Evolutionary conservation across 2,329 filamentous ascomycete genomes (phyloP), one percentile per base, ranked within the genome.

Genomic region (Lachnum nothofagi): DNA sequence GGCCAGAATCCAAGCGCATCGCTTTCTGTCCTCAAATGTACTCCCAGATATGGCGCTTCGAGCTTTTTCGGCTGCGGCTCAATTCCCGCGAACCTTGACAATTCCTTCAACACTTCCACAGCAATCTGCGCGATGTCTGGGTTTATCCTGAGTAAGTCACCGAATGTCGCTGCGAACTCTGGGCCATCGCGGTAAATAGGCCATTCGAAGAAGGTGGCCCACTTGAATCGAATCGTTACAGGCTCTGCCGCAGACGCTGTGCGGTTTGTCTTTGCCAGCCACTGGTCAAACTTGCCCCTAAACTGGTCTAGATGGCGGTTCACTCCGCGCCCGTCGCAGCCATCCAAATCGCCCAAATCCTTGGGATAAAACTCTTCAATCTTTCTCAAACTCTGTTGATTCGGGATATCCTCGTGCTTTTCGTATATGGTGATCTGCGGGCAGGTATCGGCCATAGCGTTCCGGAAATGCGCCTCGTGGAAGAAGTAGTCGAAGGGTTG

Each of bases 1-100:
- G 72, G 73, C 73, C 73, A 76, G 49, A 68, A 66, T n/a, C 62
- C 63, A 19, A 75, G 54, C 1, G 72, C 71, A 48, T 76, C 73
- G 46, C 61, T 68, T 56, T 76, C 73, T 4, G 72, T 73, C n/a
- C 73, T 65, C 4, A 77, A 61, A 52, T 77, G 74, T 8, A 74
- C 64, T 3, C 72, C 73, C n/a, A 62, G 54, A 22, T 52, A 63
- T 27, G 54, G 53, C 10, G 54, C 49, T 10, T 55, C 40, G 10
- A 59, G 46, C n/a, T 23, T 52, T 25, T 49, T 44, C 16, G 46
- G 40, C 22, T 49, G 35, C 7, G 48, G 48, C n/a, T 46, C 38
- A 12, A 46, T 63, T 62, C 38, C 59, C 41, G 25, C 60, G 60
- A 68, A 73, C 69, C 46, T 68, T 62, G 24, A 56, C 43, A 62